Evolutionary conservation across 176 grass and related monocot genomes (phyloP).

Genomic region (Otatea glauca): DNA sequence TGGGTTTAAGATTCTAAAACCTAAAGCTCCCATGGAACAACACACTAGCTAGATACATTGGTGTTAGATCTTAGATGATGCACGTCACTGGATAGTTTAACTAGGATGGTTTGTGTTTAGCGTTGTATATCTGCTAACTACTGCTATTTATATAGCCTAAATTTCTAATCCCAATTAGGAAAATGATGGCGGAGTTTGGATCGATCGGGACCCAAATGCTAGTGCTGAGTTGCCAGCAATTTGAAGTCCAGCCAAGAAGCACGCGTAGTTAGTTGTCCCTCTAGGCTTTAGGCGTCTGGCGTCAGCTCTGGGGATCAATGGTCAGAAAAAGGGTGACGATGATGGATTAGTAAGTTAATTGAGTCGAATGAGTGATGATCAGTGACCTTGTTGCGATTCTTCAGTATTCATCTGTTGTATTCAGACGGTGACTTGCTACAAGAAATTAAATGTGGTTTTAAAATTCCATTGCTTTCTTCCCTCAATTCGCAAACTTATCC

Average conservation of each 20-base stretch:
- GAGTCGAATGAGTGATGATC: background rate
- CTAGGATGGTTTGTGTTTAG: background rate
- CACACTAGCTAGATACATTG: background rate
- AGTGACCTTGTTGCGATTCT: background rate
- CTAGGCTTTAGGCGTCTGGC: background rate
- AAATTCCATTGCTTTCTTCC: background rate
- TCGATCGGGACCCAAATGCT: background rate
- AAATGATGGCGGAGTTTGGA: background rate
- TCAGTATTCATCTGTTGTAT: background rate
- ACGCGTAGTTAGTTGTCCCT: background rate
- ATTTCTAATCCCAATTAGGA: background rate
- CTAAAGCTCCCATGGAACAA: background rate
- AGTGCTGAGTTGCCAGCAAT: background rate
- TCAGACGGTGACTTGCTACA: background rate
- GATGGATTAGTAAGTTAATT: background rate
- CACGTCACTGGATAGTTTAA: background rate
- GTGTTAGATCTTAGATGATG: background rate
- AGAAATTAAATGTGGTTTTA: background rate
- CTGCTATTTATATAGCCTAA: background rate
- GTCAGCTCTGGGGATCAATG: background rate
- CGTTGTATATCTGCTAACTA: background rate
- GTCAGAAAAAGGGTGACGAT: background rate
- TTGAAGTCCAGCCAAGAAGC: conserved; percentile 23
- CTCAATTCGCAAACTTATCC: background rate
- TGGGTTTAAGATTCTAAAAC: background rate